Evolutionary conservation across 192 early-diverging fungal species (phyloP), one percentile per base, ranked within the genome.

Genomic region (Linnemannia zychae): DNA sequence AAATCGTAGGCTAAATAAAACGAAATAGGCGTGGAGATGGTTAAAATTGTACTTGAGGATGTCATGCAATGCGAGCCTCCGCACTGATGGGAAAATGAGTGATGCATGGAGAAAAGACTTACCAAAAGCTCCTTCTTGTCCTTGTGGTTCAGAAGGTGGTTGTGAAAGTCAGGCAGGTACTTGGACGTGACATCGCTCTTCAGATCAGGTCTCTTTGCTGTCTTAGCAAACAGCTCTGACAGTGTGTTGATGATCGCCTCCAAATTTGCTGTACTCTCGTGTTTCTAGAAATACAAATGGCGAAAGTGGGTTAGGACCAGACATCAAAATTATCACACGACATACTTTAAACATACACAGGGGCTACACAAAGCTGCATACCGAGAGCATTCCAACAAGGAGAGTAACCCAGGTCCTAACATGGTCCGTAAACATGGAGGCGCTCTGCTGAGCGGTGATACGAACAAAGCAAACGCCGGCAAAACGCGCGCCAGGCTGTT

Each of bases 151-250:
- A 92, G 60, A n/a, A 92, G 28, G 49, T 77, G 63, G 31, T 88
- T 80, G 75, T 91, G 87, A 65, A 91, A 91, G 67, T 87, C 83
- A n/a, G 88, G 90, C 7, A 92, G 71, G 49, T 88, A 87, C n/a
- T 87, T 89, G 22, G 84, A 78, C 17, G 89, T 87, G 49, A 92
- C 77, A 77, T 92, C 92, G 74, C 90, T 82, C 70, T 92, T 91
- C 72, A 92, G 50, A 38, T 92, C 90, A 24, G 89, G 90, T 50
- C 86, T 88, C 60, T 90, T 79, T 16, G 68, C 66, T 2, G 90
- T 90, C 69, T 88, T 90, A 22, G 79, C 80, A 77, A 91, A 91
- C 38, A 92, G n/a, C 44, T 82, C 82, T 3, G 87, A 86, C 33
- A 92, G 70, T 2, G 90, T 86, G 34, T 74, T 60, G 53, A 92